phyloP scores from a whole-genome alignment of 2,329 filamentous ascomycete genomes.

The Colletotrichum camelliae region DNA sequence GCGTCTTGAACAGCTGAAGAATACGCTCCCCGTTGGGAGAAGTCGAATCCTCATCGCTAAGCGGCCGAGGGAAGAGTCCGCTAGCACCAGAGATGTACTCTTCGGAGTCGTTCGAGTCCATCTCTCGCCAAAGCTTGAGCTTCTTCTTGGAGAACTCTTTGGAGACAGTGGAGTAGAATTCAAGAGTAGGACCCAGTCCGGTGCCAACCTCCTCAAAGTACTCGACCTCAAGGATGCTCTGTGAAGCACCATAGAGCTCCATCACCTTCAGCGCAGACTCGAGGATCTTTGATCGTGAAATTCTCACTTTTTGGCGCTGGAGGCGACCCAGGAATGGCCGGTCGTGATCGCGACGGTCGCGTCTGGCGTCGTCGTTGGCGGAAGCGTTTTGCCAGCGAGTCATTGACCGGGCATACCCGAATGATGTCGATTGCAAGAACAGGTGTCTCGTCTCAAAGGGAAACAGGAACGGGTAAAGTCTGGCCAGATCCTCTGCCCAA shows the following conservation, averaged over 20 bases:
- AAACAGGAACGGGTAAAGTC: constrained; percentile 95
- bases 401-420: constrained; percentile 98
- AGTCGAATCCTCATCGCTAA: constrained; percentile 77
- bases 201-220: constrained; percentile 99
- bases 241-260: constrained; percentile 96
- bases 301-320: constrained; percentile 97
- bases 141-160: constrained; percentile 98
- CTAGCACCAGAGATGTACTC: constrained; percentile 86
- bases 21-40: constrained; percentile 86
- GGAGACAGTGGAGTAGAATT: constrained; percentile 97
- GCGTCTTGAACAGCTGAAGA: constrained; percentile 86
- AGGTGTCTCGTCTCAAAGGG: constrained; percentile 97
- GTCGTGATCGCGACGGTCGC: constrained; percentile 81
- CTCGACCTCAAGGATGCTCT: constrained; percentile 95
- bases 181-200: constrained; percentile 90
- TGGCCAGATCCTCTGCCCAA: constrained; percentile 95
- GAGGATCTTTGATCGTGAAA: constrained; percentile 90
- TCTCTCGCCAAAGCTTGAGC: constrained; percentile 94
- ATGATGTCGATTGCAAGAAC: constrained; percentile 97
- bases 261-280: constrained; percentile 98
- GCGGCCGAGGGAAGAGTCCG: constrained; percentile 90
- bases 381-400: constrained; percentile 95
- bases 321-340: constrained; percentile 88
- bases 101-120: constrained; percentile 72
- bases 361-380: constrained; percentile 77